Conservation (phyloP, 768 basidiomycete genomes). For the Pholiota molesta region DNA sequence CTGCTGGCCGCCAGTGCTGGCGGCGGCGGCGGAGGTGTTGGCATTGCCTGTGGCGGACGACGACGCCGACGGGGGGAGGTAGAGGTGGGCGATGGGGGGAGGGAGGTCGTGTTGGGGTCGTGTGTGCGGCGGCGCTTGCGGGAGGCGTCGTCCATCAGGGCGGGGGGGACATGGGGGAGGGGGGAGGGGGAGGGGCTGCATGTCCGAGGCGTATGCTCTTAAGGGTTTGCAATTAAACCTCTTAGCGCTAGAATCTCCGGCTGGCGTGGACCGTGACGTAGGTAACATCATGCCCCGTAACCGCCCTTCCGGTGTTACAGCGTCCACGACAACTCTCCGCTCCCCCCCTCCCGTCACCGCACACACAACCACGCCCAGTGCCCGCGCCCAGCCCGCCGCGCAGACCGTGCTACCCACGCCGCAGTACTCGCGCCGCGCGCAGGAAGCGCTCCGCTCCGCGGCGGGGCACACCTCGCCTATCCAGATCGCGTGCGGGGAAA, state of each 20-base stretch:
- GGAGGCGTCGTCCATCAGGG: constrained; percentile 19
- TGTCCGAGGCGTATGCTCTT: not conserved
- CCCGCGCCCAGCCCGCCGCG: not conserved
- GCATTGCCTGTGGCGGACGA: not conserved
- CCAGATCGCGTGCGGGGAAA: not conserved
- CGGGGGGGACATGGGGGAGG: constrained; percentile 16
- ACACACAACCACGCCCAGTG: not conserved
- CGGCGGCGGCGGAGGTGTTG: not conserved
- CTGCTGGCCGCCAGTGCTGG: not conserved
- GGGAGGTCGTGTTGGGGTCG: constrained; percentile 35
- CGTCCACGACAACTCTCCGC: constrained; percentile 28
- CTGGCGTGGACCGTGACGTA: constrained; percentile 35
- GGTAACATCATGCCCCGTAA: constrained; percentile 14
- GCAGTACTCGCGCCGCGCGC: too few relatives aligned
- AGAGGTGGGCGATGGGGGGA: constrained; percentile 74
- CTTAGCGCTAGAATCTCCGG: constrained; percentile 43
- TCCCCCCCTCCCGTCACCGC: constrained; percentile 22
- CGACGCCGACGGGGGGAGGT: constrained; percentile 45
- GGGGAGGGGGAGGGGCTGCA: constrained; percentile 15
- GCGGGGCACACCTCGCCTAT: not conserved
- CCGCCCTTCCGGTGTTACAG: constrained; percentile 36
- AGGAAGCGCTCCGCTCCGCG: too few relatives aligned
- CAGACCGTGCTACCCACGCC: too few relatives aligned
- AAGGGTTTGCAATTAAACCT: not conserved
- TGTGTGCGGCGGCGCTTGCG: constrained; percentile 14